These are phyloP conservation scores for Rhodotorula graminis DNA, from an alignment of 768 basidiomycete species.

Conservation along the genomic window DNA sequence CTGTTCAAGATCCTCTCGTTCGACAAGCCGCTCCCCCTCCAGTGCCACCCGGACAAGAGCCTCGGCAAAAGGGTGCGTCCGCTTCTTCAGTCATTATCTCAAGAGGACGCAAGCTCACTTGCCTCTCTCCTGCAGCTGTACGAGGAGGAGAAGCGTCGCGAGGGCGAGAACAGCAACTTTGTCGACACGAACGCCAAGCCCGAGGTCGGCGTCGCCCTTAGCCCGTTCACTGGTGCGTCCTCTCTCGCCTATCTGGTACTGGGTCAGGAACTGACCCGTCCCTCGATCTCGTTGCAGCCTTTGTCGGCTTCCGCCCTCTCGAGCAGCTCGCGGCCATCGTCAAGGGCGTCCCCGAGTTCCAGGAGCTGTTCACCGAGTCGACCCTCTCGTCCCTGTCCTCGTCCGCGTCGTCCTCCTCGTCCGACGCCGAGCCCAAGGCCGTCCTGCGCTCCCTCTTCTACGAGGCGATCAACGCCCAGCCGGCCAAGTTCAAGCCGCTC, in stretches of 20 bases:
- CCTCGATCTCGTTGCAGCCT: slow-evolving; percentile 16
- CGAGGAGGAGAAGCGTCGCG: slow-evolving; percentile 20
- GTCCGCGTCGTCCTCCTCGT: slow-evolving; percentile 1
- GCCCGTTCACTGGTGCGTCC: slow-evolving; percentile 25
- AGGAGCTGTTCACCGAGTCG: slow-evolving; percentile 3
- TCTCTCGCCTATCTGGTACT: too few relatives aligned
- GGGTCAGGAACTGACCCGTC: background rate
- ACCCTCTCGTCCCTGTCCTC: slow-evolving; percentile 1
- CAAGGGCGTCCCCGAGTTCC: slow-evolving; percentile 19
- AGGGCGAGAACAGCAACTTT: slow-evolving; percentile 34
- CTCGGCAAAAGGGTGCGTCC: slow-evolving; percentile 11
- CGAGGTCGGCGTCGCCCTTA: slow-evolving; percentile 32
- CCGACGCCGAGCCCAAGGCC: slow-evolving; percentile 9
- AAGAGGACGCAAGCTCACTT: background rate
- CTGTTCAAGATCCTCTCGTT: slow-evolving; percentile 41
- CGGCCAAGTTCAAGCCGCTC: slow-evolving; percentile 19
- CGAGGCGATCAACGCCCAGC: slow-evolving; percentile 22
- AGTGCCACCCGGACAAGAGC: slow-evolving; percentile 35
- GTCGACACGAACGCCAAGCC: slow-evolving; percentile 40
- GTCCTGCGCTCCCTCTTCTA: slow-evolving; percentile 32
- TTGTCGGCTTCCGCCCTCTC: slow-evolving; percentile 39
- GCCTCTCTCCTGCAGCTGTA: slow-evolving; percentile 9
- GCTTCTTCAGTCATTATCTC: fast-evolving
- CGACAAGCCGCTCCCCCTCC: slow-evolving; percentile 41
- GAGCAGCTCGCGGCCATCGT: slow-evolving; percentile 21